Conservation (phyloP, 2,329 filamentous ascomycete genomes). For the Trichoderma atrobrunneum region DNA sequence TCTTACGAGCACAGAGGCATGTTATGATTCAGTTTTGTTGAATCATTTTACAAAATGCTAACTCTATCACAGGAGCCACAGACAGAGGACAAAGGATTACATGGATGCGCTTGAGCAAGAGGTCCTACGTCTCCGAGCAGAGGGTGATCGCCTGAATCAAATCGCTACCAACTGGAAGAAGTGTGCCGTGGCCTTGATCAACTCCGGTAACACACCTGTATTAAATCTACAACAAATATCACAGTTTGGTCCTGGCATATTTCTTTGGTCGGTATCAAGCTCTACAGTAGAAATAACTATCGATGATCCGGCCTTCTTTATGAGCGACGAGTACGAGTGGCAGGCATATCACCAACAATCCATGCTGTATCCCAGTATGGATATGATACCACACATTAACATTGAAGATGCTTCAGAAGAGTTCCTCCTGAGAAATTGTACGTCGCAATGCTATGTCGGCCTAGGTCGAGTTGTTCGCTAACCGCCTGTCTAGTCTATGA, state of each 20-base stretch:
- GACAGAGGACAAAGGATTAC: slow-evolving; percentile 11
- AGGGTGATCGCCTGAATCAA: not conserved
- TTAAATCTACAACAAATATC: not conserved
- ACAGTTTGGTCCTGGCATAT: slow-evolving; percentile 1
- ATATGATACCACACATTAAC: slow-evolving; percentile 3
- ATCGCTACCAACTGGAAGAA: slow-evolving; percentile 11
- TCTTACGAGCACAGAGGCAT: slow-evolving; percentile 6
- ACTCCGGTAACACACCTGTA: not conserved
- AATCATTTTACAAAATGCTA: not conserved
- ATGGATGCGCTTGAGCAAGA: slow-evolving; percentile 8
- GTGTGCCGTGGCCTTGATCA: not conserved
- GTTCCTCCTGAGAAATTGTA: not conserved
- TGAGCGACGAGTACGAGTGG: not conserved
- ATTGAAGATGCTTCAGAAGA: slow-evolving; percentile 6
- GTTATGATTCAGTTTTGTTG: not conserved
- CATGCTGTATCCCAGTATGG: not conserved
- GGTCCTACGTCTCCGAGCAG: slow-evolving; percentile 9
- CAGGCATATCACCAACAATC: not conserved
- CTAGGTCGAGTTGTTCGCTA: not conserved
- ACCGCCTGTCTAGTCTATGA: not conserved
- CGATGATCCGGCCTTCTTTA: not conserved
- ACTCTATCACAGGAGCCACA: not conserved
- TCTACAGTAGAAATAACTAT: not conserved
- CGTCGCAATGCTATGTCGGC: not conserved
- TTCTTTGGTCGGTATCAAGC: slow-evolving; percentile 1